A percentile compares a stretch with the other conserved stretches of the same genome.
Evolutionary conservation across 306 rosid species (phyloP).

Genomic region (Macrotyloma uniflorum): DNA sequence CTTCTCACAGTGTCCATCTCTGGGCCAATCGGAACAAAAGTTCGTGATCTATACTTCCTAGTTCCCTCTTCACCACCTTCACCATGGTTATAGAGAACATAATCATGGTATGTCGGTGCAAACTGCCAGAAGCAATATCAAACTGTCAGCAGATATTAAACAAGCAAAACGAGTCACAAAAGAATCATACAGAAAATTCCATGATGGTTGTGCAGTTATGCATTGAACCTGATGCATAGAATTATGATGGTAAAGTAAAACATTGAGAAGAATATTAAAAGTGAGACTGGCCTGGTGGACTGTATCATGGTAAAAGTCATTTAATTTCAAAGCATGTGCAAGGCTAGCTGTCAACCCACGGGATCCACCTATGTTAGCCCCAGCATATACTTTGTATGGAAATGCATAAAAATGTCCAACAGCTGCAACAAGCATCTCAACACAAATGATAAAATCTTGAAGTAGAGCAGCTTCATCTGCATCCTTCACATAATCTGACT

Average conservation of each 20-base stretch:
- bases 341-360: slow-evolving; percentile 79
- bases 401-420: slow-evolving; percentile 86
- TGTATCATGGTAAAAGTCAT: slow-evolving; percentile 88
- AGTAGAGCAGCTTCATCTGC: slow-evolving; percentile 79
- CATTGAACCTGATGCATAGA: neutral
- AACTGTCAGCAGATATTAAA: slow-evolving; percentile 19
- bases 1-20: slow-evolving; percentile 91
- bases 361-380: slow-evolving; percentile 80
- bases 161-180: slow-evolving; percentile 1
- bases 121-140: slow-evolving; percentile 58
- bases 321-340: slow-evolving; percentile 76
- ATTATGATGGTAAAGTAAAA: neutral
- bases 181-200: neutral
- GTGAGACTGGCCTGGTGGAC: slow-evolving; percentile 78
- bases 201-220: neutral
- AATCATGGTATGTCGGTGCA: slow-evolving; percentile 96
- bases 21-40: slow-evolving; percentile 89
- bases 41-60: slow-evolving; percentile 83
- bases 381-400: slow-evolving; percentile 92
- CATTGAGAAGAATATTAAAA: neutral
- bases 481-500: slow-evolving; percentile 66
- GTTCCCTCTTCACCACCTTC: slow-evolving; percentile 88
- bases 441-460: slow-evolving; percentile 79
- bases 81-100: slow-evolving; percentile 79
- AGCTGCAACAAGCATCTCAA: slow-evolving; percentile 94